Base-by-base conservation (phyloP, 768 basidiomycete species). In the Xerocomellus dryophilus region DNA sequence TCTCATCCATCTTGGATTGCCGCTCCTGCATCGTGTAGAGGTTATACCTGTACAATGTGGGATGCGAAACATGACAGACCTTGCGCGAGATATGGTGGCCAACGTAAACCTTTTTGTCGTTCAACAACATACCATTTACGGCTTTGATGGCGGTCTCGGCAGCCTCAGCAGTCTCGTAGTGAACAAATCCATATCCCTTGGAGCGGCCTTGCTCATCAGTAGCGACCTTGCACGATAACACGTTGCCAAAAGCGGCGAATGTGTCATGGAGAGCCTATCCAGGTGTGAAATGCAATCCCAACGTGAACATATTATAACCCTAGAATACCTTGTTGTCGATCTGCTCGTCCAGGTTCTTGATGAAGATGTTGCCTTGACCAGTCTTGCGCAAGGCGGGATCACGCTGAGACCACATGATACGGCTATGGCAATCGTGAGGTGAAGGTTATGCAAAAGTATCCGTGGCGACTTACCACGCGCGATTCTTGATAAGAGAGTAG, bases 391-490 rank as follows among this genome's bases (percentile, higher is more conserved):
- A 86, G 63, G 94, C 93, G 55, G 97, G 97, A 78, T 98, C 97
- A 72, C 97, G 92, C 83, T 98, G 97, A 68, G 95, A 98, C 96
- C 97, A 98, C 97, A 99, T 99, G 82, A 99, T 99, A 66, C 97
- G 93, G 80, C 90, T 93, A 61, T 53, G 35, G 25, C 7, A 25
- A 47, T 39, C 44, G 47, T 55, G 50, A 56, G 47, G 23, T 51
- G 7, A 40, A 42, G 7, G 25, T 9, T 3, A 35, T 20, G 17
- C 7, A 31, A 52, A 17, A n/a, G 48, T 49, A 21, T 23, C 15
- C 5, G 0, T 32, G 5, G 23, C n/a, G 41, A 72, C 79, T 61
- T 66, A 91, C 91, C 97, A 99, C 59, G 97, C 88, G 66, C 93
- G 90, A 74, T 88, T 88, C 82, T 98, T 98, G 79, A 99, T 98